phyloP scores from a whole-genome alignment of 441 rosid genomes.

The Syzygium syzygioides region DNA sequence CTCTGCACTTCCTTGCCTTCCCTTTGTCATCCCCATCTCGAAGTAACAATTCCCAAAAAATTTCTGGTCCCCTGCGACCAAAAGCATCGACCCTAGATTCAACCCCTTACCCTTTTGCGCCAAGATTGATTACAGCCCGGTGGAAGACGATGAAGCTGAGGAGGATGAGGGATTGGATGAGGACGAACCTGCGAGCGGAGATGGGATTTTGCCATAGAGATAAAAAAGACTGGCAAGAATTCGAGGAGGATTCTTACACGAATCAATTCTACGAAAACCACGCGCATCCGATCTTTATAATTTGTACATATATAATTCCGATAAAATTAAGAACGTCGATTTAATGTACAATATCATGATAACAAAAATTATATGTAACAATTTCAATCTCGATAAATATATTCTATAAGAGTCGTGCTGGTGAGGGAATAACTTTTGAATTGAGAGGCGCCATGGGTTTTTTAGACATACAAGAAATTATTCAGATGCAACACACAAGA shows the following conservation, averaged over 20 bases:
- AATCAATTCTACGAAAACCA: neutral
- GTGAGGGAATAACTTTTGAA: neutral
- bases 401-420: neutral
- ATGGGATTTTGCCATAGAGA: slow-evolving; percentile 43
- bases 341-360: neutral
- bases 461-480: neutral
- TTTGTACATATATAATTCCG: neutral
- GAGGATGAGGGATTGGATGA: slow-evolving; percentile 17
- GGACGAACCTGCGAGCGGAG: slow-evolving; percentile 27
- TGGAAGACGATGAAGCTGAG: neutral
- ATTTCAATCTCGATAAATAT: neutral
- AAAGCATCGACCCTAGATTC: neutral
- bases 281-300: neutral
- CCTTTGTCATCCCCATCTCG: neutral
- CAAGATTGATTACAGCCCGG: neutral
- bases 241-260: slow-evolving; percentile 44
- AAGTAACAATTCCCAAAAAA: neutral
- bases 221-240: slow-evolving; percentile 56
- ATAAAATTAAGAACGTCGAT: neutral
- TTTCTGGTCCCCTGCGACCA: neutral
- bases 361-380: neutral
- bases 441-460: fast-evolving
- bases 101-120: neutral
- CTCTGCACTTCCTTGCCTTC: neutral
- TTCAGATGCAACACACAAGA: too few species aligned